These are phyloP conservation scores for Saposhnikovia divaricata DNA, from an alignment of 129 eudicot species.

Conservation along the genomic window DNA sequence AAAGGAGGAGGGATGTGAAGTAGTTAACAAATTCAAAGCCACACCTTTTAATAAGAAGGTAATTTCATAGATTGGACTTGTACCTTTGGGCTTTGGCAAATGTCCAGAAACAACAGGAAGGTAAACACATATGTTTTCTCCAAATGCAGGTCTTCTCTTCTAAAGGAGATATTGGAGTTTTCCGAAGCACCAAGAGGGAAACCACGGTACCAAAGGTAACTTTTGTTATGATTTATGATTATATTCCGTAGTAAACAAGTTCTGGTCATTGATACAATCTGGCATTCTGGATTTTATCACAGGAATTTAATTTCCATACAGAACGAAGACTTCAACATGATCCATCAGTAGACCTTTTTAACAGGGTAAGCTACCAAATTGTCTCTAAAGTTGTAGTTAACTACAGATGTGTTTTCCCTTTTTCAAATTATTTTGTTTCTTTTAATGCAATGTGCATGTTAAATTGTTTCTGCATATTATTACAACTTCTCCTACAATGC, in stretches of 20 bases:
- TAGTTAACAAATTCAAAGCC: slow-evolving; percentile 59
- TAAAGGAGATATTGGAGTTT: slow-evolving; percentile 78
- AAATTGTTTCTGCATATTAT: neutral
- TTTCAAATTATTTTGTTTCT: neutral
- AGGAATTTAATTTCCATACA: slow-evolving; percentile 86
- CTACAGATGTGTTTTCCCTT: neutral
- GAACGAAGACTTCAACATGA: slow-evolving; percentile 56
- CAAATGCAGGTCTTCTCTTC: slow-evolving; percentile 63
- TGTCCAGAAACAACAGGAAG: neutral
- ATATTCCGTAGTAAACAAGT: neutral
- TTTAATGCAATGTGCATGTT: neutral
- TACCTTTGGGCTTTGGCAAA: neutral
- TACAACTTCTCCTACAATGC: neutral
- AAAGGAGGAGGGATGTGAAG: slow-evolving; percentile 33
- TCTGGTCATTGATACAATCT: neutral
- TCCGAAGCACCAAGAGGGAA: slow-evolving; percentile 65
- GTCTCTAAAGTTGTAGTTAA: neutral
- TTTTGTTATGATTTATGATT: neutral
- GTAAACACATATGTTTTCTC: slow-evolving; percentile 4
- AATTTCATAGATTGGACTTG: neutral
- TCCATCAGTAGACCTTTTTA: slow-evolving; percentile 78
- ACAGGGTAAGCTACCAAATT: slow-evolving; percentile 41
- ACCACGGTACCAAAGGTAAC: slow-evolving; percentile 70
- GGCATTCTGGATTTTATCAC: slow-evolving; percentile 13
- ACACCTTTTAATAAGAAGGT: slow-evolving; percentile 82